Percentiles rank a stretch among this genome's conserved stretches.
These are phyloP conservation scores for Naganishia antarctica DNA, from an alignment of 768 basidiomycete species.

Conservation along the genomic window DNA sequence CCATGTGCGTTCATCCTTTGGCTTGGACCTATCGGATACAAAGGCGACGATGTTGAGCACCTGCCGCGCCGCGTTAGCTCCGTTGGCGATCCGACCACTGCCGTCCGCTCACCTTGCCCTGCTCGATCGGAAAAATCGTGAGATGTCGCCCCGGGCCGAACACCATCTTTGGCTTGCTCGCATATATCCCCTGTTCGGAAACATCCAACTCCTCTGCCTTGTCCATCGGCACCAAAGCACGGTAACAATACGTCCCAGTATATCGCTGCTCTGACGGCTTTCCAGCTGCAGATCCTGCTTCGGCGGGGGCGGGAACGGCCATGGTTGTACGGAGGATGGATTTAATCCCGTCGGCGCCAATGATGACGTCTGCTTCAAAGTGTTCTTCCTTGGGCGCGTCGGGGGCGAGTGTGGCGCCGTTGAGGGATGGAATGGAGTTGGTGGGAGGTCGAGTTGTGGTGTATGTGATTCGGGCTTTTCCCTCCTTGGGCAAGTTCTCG, in stretches of 20 bases:
- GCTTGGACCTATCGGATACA: constrained; percentile 22
- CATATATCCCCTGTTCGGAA: not conserved
- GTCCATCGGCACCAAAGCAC: constrained; percentile 23
- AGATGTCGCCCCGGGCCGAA: constrained; percentile 26
- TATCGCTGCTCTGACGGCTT: not conserved
- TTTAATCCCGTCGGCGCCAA: constrained; percentile 26
- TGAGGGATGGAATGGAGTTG: not conserved
- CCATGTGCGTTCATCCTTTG: constrained; percentile 24
- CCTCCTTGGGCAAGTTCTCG: not conserved
- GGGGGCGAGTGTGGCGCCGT: constrained; percentile 1
- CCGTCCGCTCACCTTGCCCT: constrained; percentile 8
- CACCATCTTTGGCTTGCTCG: constrained; percentile 17
- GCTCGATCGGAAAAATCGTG: constrained; percentile 27
- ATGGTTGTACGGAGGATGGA: constrained; percentile 7
- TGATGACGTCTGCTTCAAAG: constrained; percentile 24
- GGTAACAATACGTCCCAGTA: constrained; percentile 27
- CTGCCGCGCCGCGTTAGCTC: not conserved
- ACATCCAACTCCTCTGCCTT: constrained; percentile 16
- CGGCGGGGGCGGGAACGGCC: not conserved
- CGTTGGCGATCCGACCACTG: not conserved
- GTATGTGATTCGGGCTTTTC: constrained; percentile 13
- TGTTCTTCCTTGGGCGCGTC: not conserved
- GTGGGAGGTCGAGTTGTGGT: not conserved
- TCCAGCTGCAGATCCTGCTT: not conserved
- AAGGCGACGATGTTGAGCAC: constrained; percentile 25